Conservation (phyloP, 495 filamentous ascomycete species). For the Polyplosphaeria fusca region DNA sequence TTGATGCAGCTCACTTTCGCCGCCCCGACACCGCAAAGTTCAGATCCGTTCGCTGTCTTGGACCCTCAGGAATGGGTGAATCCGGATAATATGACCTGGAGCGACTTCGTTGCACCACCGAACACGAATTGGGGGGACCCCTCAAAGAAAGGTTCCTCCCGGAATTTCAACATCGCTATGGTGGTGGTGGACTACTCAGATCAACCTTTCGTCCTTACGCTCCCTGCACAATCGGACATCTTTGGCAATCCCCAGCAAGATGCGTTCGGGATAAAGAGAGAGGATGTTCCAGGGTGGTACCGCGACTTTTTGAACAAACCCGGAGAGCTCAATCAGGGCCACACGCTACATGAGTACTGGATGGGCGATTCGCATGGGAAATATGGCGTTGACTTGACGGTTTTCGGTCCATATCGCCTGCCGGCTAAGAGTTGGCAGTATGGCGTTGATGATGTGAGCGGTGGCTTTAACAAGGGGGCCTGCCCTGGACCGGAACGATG, state of each 20-base stretch:
- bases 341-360: slow-evolving; percentile 49
- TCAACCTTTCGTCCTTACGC: slow-evolving; percentile 42
- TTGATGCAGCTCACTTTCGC: background rate
- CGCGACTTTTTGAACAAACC: slow-evolving; percentile 44
- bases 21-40: background rate
- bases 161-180: slow-evolving; percentile 45
- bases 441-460: slow-evolving; percentile 39
- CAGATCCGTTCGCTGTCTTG: slow-evolving; percentile 41
- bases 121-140: slow-evolving; percentile 42
- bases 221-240: slow-evolving; percentile 39
- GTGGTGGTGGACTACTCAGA: slow-evolving; percentile 46
- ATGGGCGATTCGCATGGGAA: slow-evolving; percentile 46
- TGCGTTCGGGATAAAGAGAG: slow-evolving; percentile 34
- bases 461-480: slow-evolving; percentile 32
- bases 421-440: slow-evolving; percentile 31
- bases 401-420: slow-evolving; percentile 44
- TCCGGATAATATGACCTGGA: slow-evolving; percentile 48
- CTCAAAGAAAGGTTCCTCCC: slow-evolving; percentile 37
- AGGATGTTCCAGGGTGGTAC: slow-evolving; percentile 45
- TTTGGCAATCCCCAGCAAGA: slow-evolving; percentile 43
- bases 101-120: slow-evolving; percentile 40
- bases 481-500: slow-evolving; percentile 39
- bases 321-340: slow-evolving; percentile 41
- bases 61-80: slow-evolving; percentile 44
- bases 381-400: slow-evolving; percentile 46